Evolutionary conservation across 2,329 filamentous ascomycete genomes (phyloP), one percentile per base, ranked within the genome.

Genomic region (Xylariales sp.): DNA sequence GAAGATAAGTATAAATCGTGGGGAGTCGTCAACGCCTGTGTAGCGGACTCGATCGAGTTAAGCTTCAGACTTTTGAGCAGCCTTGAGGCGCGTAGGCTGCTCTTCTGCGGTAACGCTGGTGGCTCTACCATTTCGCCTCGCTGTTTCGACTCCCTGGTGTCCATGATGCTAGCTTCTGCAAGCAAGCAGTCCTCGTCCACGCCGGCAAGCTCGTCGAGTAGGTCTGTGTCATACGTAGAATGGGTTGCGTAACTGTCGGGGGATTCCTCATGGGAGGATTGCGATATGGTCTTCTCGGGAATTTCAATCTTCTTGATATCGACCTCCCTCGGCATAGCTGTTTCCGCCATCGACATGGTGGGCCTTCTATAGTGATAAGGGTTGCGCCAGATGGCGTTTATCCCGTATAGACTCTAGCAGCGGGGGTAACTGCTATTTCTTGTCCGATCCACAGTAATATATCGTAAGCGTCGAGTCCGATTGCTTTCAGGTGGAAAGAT

Each of bases 1-100:
- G 78, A 82, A 2, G 78, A 82, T 19, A 84, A 71, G 57, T 84
- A 84, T 44, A 77, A 54, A 43, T 80, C 74, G 56, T 81, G 78
- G 5, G 77, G 74, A 2, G 69, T 64, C 16, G 66, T 62, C 34
- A 68, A 62, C 11, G 62, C 53, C 19, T 60, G 51, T 25, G 43
- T 56, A 38, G 52, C 53, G 27, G 44, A 53, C 46, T 60, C 56
- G 48, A 51, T 58, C 35, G 57, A 54, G 42, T 57, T 54, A 21
- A 66, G 51, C 51, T 63, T 64, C 7, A 70, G 52, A 32, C 52
- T 60, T 47, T 67, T 62, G 31, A 73, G 60, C 11, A 73, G 59
- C 40, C 66, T 64, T 7, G 74, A 77, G 15, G 63, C 60, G 51
- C 75, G 62, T 16, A 72, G 64, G 8, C 68, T 58, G 53, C 72